Evolutionary conservation across 2,329 filamentous ascomycete species (phyloP).

Genomic region (Elsinoe australis): DNA sequence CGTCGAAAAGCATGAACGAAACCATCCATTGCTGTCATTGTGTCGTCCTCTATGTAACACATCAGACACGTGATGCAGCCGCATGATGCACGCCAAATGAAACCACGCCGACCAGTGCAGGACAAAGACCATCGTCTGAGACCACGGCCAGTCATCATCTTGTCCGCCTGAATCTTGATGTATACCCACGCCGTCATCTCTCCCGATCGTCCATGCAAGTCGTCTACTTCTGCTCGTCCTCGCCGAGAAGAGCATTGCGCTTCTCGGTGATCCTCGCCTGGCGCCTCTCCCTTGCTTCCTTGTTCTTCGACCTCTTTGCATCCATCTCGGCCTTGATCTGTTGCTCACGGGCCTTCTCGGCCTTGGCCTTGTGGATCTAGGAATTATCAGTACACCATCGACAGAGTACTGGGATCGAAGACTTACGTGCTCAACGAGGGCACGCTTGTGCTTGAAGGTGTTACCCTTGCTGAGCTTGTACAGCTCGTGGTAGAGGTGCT

Average conservation of each 20-base stretch:
- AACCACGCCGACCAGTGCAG: slow-evolving; percentile 16
- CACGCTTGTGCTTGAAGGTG: slow-evolving; percentile 99
- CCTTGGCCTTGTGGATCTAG: slow-evolving; percentile 99
- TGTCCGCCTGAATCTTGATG: slow-evolving; percentile 11
- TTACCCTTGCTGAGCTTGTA: slow-evolving; percentile 99
- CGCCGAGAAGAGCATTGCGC: slow-evolving; percentile 75
- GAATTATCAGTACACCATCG: slow-evolving; percentile 23
- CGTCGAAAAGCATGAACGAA: no score
- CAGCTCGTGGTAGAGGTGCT: slow-evolving; percentile 99
- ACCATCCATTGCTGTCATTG: slow-evolving; percentile 14
- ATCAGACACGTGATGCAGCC: slow-evolving; percentile 14
- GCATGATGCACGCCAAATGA: slow-evolving; percentile 17
- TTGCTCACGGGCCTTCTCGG: slow-evolving; percentile 97
- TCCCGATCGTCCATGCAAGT: slow-evolving; percentile 17
- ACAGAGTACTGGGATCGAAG: slow-evolving; percentile 29
- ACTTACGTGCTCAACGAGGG: slow-evolving; percentile 99
- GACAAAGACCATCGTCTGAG: slow-evolving; percentile 11
- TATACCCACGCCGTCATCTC: slow-evolving; percentile 13
- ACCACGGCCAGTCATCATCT: slow-evolving; percentile 5
- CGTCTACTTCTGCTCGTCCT: slow-evolving; percentile 45
- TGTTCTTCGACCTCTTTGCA: slow-evolving; percentile 99
- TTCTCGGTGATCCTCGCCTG: slow-evolving; percentile 84
- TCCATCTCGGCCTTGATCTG: slow-evolving; percentile 90
- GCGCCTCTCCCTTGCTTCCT: slow-evolving; percentile 98
- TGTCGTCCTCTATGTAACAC: slow-evolving; percentile 17